These are phyloP conservation scores for Plasmodium gallinaceum DNA, from an alignment of 169 alveolate species.

Conservation along the genomic window DNA sequence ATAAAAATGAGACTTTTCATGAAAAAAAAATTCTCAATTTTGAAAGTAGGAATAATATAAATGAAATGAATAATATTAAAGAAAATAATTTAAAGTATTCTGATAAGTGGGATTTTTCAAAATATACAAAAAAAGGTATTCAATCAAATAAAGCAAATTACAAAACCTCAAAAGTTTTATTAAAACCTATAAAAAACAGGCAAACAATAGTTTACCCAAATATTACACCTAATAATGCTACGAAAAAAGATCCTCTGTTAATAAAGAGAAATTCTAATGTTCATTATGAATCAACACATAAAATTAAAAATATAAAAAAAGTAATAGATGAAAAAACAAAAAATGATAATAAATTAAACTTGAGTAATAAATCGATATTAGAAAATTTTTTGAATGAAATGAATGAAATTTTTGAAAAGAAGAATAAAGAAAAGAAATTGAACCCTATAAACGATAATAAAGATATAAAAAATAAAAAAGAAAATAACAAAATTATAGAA, in stretches of 20 bases:
- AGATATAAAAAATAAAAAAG: background rate
- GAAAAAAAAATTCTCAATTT: too few relatives aligned
- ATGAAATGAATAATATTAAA: background rate
- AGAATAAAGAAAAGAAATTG: background rate
- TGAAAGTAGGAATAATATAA: too few relatives aligned
- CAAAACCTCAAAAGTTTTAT: too few relatives aligned
- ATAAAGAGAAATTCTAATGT: background rate
- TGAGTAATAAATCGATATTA: background rate
- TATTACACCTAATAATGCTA: background rate
- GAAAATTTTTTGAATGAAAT: background rate
- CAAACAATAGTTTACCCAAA: background rate
- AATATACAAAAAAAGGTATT: background rate
- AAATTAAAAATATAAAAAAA: background rate
- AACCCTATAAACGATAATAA: background rate
- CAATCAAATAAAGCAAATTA: too few relatives aligned
- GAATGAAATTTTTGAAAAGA: slow-evolving; percentile 2
- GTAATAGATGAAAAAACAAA: background rate
- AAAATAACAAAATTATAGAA: background rate
- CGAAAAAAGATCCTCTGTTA: background rate
- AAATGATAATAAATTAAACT: background rate
- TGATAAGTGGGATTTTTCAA: background rate
- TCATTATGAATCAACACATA: background rate
- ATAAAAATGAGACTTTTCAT: too few relatives aligned
- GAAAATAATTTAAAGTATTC: background rate
- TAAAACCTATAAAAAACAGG: background rate